A percentile compares a stretch with the other conserved stretches of the same genome.
Conservation (phyloP, 495 filamentous ascomycete species). For the Aspergillus mulundensis region DNA sequence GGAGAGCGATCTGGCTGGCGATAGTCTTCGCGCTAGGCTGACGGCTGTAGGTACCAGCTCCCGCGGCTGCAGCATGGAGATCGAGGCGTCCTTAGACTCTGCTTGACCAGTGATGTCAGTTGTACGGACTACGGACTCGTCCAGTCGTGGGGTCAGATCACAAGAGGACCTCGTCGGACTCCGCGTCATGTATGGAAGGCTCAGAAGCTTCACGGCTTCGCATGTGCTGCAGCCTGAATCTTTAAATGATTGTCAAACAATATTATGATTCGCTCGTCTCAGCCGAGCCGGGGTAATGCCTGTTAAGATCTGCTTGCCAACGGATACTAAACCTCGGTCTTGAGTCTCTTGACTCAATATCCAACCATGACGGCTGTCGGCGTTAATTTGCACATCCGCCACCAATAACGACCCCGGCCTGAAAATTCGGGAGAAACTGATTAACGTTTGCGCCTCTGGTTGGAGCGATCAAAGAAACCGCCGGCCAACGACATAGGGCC, state of each 20-base stretch:
- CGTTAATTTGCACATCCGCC: slow-evolving; percentile 2
- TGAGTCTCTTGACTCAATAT: neutral
- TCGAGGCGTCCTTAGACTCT: neutral
- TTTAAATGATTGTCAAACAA: neutral
- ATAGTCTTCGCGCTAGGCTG: slow-evolving; percentile 1
- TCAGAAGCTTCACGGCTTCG: neutral
- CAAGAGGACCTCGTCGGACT: no score
- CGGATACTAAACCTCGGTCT: neutral
- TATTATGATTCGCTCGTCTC: neutral
- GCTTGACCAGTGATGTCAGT: neutral
- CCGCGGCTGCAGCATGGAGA: neutral
- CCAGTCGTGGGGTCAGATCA: no score
- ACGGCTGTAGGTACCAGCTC: no score
- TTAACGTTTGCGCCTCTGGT: neutral
- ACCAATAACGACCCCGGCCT: slow-evolving; percentile 6
- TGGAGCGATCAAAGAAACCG: neutral
- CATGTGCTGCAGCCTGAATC: neutral
- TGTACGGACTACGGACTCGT: neutral
- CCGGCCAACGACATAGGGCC: neutral
- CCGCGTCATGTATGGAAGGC: no score
- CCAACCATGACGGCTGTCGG: neutral
- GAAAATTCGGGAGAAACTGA: slow-evolving; percentile 8
- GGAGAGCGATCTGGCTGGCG: neutral
- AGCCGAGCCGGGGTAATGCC: slow-evolving; percentile 1
- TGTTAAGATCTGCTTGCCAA: neutral